phyloP scores from a whole-genome alignment of 1,284 basidiomycete genomes.

The Pascua guehoae region DNA sequence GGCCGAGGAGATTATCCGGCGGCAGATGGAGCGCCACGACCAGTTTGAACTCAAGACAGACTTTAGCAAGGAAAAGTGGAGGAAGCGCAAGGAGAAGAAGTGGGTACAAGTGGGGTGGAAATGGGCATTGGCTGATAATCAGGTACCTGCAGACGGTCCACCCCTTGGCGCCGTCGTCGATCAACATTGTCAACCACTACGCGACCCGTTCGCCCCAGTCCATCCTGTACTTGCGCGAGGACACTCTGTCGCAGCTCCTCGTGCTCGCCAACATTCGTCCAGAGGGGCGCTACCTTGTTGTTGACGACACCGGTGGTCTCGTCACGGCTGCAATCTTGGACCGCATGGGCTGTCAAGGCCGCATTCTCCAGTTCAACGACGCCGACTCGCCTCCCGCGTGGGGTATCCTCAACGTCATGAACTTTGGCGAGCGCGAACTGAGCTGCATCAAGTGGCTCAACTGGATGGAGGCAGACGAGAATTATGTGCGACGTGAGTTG shows the following conservation, averaged over 20 bases:
- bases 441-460: conserved; percentile 69
- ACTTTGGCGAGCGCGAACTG: conserved; percentile 65
- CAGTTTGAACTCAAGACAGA: conserved; percentile 89
- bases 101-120: conserved; percentile 46
- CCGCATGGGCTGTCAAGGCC: conserved; percentile 77
- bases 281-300: conserved; percentile 79
- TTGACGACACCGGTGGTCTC: conserved; percentile 91
- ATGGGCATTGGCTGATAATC: background rate
- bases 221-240: conserved; percentile 78
- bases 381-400: conserved; percentile 90
- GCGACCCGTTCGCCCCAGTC: conserved; percentile 66
- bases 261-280: conserved; percentile 78
- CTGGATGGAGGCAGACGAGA: conserved; percentile 84
- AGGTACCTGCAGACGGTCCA: conserved; percentile 88
- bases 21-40: conserved; percentile 84
- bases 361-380: conserved; percentile 80
- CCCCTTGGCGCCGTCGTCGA: conserved; percentile 79
- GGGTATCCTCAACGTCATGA: conserved; percentile 79
- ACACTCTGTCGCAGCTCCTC: conserved; percentile 84
- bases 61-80: conserved; percentile 95
- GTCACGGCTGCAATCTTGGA: conserved; percentile 80
- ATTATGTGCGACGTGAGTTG: conserved; percentile 50
- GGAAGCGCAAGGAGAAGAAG: conserved; percentile 92
- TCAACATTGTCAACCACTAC: conserved; percentile 81
- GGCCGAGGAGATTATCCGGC: conserved; percentile 81